Percentiles rank a stretch among this genome's conserved stretches.
These are phyloP conservation scores for Moesziomyces parantarcticus DNA, from an alignment of 1,284 basidiomycete genomes.

Conservation along the genomic window DNA sequence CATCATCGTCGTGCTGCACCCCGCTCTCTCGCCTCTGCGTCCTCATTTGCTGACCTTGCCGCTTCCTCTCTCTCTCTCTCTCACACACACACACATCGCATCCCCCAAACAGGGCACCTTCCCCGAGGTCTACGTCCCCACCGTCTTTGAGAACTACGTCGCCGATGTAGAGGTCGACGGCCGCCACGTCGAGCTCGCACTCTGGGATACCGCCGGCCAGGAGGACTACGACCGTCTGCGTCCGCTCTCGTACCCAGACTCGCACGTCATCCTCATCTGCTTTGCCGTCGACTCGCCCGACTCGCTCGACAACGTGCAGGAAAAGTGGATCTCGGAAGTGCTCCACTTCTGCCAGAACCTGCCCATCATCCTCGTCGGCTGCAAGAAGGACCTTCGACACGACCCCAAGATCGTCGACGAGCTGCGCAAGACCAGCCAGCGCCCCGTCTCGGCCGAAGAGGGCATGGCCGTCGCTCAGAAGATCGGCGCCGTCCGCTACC, in stretches of 20 bases:
- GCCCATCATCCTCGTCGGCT: slow-evolving; percentile 89
- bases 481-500: slow-evolving; percentile 87
- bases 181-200: slow-evolving; percentile 88
- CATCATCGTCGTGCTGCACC: too few species aligned
- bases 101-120: slow-evolving; percentile 77
- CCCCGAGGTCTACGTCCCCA: slow-evolving; percentile 93
- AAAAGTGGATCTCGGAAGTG: slow-evolving; percentile 97
- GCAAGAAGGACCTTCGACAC: slow-evolving; percentile 75
- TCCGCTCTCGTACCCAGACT: slow-evolving; percentile 84
- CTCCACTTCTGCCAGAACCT: slow-evolving; percentile 89
- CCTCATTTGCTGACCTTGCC: neutral
- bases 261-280: slow-evolving; percentile 91
- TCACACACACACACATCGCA: too few species aligned
- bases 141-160: slow-evolving; percentile 90
- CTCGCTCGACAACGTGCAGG: slow-evolving; percentile 92
- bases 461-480: slow-evolving; percentile 87
- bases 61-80: neutral
- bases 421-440: slow-evolving; percentile 67
- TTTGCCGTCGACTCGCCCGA: slow-evolving; percentile 92
- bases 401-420: slow-evolving; percentile 68
- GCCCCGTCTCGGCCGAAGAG: slow-evolving; percentile 66
- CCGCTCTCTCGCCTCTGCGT: neutral
- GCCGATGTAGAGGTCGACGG: slow-evolving; percentile 90
- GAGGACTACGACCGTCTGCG: slow-evolving; percentile 74
- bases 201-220: slow-evolving; percentile 96